Percentiles rank a stretch among this genome's conserved stretches.
Conservation (phyloP, 139 green algal genomes). For the Zygnema cylindricum region DNA sequence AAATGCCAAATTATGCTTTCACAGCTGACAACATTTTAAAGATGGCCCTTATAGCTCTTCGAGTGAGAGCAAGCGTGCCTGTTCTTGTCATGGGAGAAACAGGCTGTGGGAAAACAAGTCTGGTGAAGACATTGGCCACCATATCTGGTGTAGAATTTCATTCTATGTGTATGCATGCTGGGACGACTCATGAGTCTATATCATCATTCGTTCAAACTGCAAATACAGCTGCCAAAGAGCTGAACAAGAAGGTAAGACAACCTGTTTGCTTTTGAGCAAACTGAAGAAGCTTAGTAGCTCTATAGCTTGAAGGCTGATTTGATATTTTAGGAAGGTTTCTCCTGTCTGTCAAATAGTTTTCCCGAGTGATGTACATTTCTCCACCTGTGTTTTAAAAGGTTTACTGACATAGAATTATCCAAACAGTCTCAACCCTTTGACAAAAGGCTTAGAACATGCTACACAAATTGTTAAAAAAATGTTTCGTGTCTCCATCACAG, state of each 20-base stretch:
- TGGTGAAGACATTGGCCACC: conserved; percentile 50
- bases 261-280: no score
- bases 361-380: no score
- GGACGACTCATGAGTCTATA: conserved; percentile 39
- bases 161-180: conserved; percentile 55
- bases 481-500: no score
- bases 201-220: conserved; percentile 23
- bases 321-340: no score
- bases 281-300: no score
- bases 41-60: conserved; percentile 42
- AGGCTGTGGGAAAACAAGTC: conserved; percentile 59
- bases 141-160: conserved; percentile 17
- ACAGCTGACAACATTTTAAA: conserved; percentile 54
- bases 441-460: no score
- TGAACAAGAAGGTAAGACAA: not conserved
- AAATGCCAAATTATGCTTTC: conserved; percentile 22
- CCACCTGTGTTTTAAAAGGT: no score
- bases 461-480: no score
- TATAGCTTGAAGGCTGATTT: no score
- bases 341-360: no score
- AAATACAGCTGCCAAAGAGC: not conserved
- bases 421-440: no score
- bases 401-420: no score
- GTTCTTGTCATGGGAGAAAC: conserved; percentile 56
- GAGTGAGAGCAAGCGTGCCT: conserved; percentile 21